Evolutionary conservation across 441 rosid species (phyloP).

Genomic region (Corymbia calophylla): DNA sequence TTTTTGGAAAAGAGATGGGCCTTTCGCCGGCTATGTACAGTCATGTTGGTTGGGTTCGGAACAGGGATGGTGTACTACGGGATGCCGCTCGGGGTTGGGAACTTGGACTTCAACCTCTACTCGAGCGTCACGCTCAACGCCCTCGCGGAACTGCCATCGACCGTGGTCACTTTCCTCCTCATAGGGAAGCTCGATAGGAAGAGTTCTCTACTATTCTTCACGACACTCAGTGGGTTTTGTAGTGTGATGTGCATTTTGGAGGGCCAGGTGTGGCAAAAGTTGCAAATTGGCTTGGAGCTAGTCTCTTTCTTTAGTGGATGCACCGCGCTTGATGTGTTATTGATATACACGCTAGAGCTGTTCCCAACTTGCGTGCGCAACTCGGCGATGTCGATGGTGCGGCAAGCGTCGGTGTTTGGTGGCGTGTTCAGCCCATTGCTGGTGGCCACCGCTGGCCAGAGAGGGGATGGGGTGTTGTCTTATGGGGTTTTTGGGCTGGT

Average conservation of each 20-base stretch:
- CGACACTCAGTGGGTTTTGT: not conserved
- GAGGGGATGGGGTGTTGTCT: not conserved
- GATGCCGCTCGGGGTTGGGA: not conserved
- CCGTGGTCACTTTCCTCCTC: not conserved
- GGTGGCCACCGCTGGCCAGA: not conserved
- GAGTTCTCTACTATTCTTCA: not conserved
- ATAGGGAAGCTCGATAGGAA: not conserved
- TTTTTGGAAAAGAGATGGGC: not conserved
- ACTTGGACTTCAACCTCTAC: not conserved
- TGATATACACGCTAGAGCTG: not conserved
- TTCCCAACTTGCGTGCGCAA: not conserved
- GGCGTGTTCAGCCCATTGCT: not conserved
- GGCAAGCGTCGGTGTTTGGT: not conserved
- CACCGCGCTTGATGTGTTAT: not conserved
- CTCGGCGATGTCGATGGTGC: not conserved
- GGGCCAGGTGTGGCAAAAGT: not conserved
- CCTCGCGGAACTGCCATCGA: not conserved
- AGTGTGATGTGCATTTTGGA: not conserved
- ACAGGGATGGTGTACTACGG: not conserved
- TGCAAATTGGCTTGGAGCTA: not conserved
- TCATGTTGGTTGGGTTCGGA: not conserved
- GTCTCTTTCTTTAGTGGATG: not conserved
- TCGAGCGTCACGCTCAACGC: not conserved
- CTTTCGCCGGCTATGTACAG: not conserved
- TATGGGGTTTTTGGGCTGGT: not conserved